phyloP scores from a whole-genome alignment of 495 filamentous ascomycete genomes.

The Neohortaea acidophila region DNA sequence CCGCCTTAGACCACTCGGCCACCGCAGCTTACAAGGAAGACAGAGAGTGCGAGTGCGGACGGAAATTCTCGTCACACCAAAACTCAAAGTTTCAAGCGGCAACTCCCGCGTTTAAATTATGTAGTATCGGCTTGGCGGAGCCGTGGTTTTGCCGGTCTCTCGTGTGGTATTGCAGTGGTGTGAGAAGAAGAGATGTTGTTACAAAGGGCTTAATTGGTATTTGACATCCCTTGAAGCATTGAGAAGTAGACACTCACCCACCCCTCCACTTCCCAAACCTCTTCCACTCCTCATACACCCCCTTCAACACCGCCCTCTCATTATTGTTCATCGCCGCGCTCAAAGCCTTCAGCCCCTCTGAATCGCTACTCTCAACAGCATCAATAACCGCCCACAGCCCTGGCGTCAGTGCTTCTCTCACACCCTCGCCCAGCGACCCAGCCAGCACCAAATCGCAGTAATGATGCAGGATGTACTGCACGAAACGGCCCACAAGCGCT shows the following conservation, averaged over 20 bases:
- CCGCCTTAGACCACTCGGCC: slow-evolving; percentile 11
- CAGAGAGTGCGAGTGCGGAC: too few relatives aligned
- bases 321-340: slow-evolving; percentile 54
- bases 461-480: slow-evolving; percentile 54
- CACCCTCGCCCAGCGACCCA: slow-evolving; percentile 37
- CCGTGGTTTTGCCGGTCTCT: too few relatives aligned
- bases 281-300: slow-evolving; percentile 45
- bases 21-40: too few relatives aligned
- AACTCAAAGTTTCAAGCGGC: too few relatives aligned
- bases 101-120: too few relatives aligned
- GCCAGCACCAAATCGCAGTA: slow-evolving; percentile 54
- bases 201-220: too few relatives aligned
- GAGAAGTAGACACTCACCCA: background rate
- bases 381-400: slow-evolving; percentile 60
- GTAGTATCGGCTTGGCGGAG: too few relatives aligned
- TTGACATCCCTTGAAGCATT: too few relatives aligned
- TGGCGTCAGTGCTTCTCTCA: slow-evolving; percentile 53
- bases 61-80: too few relatives aligned
- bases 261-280: slow-evolving; percentile 15
- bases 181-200: too few relatives aligned
- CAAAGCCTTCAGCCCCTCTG: slow-evolving; percentile 47
- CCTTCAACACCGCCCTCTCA: slow-evolving; percentile 54
- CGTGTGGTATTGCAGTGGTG: too few relatives aligned
- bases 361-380: slow-evolving; percentile 51
- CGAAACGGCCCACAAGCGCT: slow-evolving; percentile 56